Percentiles rank a stretch among this genome's conserved stretches.
Evolutionary conservation across 345 rosid species (phyloP).

Genomic region (Sisymbrium irio): DNA sequence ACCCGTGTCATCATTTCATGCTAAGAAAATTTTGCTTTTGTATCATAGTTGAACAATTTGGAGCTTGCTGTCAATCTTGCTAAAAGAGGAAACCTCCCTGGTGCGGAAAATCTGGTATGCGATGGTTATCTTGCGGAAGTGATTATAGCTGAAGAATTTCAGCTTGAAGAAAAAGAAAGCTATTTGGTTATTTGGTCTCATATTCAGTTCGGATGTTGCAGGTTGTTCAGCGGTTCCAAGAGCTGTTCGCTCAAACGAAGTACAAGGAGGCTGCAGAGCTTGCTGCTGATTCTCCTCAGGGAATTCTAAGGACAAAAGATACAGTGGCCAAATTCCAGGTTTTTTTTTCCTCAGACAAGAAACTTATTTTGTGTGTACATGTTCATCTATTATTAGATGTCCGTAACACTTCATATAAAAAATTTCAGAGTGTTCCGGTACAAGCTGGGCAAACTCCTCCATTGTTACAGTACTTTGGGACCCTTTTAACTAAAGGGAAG

Average conservation of each 20-base stretch:
- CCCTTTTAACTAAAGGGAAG: conserved; percentile 91
- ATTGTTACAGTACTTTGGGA: conserved; percentile 93
- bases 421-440: conserved; percentile 91
- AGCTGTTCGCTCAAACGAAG: conserved; percentile 92
- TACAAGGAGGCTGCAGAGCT: conserved; percentile 99
- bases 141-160: not conserved
- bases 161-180: conserved; percentile 2
- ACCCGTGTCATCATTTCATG: conserved; percentile 7
- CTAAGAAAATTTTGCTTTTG: conserved; percentile 13
- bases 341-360: conserved; percentile 18
- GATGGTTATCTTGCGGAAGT: conserved; percentile 6
- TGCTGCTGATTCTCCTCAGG: conserved; percentile 99
- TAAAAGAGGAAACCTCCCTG: conserved; percentile 99
- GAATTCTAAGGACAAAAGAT: conserved; percentile 93
- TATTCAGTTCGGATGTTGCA: conserved; percentile 33
- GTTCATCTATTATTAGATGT: not conserved
- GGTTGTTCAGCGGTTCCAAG: conserved; percentile 99
- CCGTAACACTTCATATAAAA: not conserved
- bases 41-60: conserved; percentile 82
- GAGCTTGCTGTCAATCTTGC: conserved; percentile 99
- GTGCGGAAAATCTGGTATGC: conserved; percentile 97
- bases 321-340: conserved; percentile 99
- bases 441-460: conserved; percentile 99
- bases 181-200: conserved; percentile 14
- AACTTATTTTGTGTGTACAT: not conserved